Conservation (phyloP, 1,284 basidiomycete genomes). For the Cutaneotrichosporon cavernicola region DNA sequence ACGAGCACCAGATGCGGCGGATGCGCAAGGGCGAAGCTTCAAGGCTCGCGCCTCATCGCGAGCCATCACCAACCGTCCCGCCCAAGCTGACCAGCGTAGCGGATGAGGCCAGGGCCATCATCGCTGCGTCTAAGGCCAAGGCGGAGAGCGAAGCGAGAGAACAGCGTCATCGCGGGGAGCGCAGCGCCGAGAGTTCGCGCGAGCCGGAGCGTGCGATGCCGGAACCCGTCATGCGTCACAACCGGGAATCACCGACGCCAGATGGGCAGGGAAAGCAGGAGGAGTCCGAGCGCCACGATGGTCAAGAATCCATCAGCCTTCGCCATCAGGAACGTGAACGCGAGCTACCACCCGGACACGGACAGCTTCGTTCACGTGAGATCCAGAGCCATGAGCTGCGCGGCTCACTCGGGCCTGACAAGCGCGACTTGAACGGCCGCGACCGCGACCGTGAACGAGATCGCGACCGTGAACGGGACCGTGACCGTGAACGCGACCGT, state of each 20-base stretch:
- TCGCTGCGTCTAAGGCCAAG: background rate
- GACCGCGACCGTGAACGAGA: constrained; percentile 4
- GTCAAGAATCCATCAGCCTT: constrained; percentile 4
- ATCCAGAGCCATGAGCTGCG: constrained; percentile 1
- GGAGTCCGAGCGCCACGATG: constrained; percentile 1
- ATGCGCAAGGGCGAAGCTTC: background rate
- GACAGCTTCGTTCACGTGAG: constrained; percentile 5
- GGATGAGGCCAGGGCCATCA: background rate
- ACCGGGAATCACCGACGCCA: background rate
- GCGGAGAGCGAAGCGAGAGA: constrained; percentile 6
- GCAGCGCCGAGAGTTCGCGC: constrained; percentile 1
- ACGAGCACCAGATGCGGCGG: constrained; percentile 15
- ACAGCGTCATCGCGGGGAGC: background rate
- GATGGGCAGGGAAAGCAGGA: constrained; percentile 6
- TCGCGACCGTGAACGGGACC: background rate
- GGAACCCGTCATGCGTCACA: background rate
- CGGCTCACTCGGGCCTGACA: background rate
- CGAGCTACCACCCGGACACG: background rate
- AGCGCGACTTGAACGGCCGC: background rate
- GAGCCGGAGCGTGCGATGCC: constrained; percentile 4
- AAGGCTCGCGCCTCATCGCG: constrained; percentile 9
- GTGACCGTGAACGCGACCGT: background rate
- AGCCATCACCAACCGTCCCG: background rate
- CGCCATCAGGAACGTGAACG: constrained; percentile 6
- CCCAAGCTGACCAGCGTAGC: background rate